Percentiles rank a stretch among this genome's conserved stretches.
Conservation (phyloP, 768 basidiomycete genomes). For the Phaeotremella skinneri region DNA sequence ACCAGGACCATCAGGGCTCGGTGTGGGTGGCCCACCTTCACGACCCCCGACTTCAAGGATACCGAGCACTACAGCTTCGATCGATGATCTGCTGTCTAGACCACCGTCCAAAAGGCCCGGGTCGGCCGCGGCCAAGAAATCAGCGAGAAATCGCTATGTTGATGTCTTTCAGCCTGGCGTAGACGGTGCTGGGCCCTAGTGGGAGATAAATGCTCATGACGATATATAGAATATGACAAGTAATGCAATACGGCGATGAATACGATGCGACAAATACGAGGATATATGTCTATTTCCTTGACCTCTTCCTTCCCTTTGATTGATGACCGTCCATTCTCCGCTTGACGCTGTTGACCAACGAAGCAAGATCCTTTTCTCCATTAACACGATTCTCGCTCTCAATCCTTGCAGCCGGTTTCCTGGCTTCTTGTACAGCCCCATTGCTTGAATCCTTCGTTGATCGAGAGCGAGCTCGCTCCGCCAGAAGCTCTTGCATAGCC, state of each 20-base stretch:
- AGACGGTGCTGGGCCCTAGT: constrained; percentile 11
- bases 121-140: constrained; percentile 64
- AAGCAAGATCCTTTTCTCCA: constrained; percentile 56
- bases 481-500: constrained; percentile 77
- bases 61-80: constrained; percentile 45
- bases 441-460: not conserved
- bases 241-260: not conserved
- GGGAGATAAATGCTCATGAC: too few species aligned
- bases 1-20: constrained; percentile 15
- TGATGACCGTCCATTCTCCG: constrained; percentile 58
- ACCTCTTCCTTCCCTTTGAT: constrained; percentile 1
- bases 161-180: constrained; percentile 68
- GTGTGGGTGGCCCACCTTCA: constrained; percentile 12
- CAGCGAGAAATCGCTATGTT: constrained; percentile 78
- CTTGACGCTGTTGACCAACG: constrained; percentile 82
- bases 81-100: constrained; percentile 55
- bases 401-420: constrained; percentile 7
- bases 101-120: constrained; percentile 59
- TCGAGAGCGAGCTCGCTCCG: constrained; percentile 63
- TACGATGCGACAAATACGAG: not conserved
- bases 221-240: too few species aligned
- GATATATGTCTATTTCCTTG: constrained; percentile 2
- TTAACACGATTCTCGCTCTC: constrained; percentile 7
- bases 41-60: constrained; percentile 53
- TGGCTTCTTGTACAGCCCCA: constrained; percentile 56